phyloP scores from a whole-genome alignment of 2,329 filamentous ascomycete genomes.

The Fusarium sp. region DNA sequence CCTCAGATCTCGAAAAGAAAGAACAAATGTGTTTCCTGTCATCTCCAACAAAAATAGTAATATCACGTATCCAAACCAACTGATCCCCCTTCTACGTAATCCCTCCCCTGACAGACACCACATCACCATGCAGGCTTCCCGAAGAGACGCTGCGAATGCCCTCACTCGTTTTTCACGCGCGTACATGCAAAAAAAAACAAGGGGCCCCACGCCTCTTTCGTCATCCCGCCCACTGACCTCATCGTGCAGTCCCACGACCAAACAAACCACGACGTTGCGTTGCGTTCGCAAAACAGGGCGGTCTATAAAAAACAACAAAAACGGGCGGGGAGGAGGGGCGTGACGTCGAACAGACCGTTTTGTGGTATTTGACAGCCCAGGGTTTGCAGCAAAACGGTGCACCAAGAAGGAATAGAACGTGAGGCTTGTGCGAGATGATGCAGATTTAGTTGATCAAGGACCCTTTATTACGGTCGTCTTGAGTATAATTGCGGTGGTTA shows the following conservation, averaged over 20 bases:
- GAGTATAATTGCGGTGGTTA: constrained; percentile 1
- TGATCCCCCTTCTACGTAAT: constrained; percentile 16
- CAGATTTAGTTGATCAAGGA: constrained; percentile 2
- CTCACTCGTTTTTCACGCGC: constrained; percentile 4
- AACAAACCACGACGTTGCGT: constrained; percentile 6
- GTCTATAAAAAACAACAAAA: constrained; percentile 34
- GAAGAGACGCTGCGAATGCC: constrained; percentile 27
- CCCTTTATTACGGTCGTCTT: constrained; percentile 9
- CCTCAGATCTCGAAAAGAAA: constrained; percentile 16
- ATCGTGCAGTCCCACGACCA: constrained; percentile 41
- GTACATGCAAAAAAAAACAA: background rate
- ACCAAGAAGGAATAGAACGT: constrained; percentile 9
- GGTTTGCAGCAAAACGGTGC: constrained; percentile 19
- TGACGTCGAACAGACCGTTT: background rate
- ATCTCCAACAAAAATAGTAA: constrained; percentile 4
- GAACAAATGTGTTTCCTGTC: background rate
- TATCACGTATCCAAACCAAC: background rate
- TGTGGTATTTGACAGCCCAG: constrained; percentile 5
- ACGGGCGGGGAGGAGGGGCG: background rate
- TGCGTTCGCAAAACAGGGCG: constrained; percentile 31
- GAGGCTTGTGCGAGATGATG: constrained; percentile 18
- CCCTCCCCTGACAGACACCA: constrained; percentile 10
- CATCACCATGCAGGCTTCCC: constrained; percentile 16
- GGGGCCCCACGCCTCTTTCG: constrained; percentile 36
- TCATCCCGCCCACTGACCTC: constrained; percentile 49